Conservation (phyloP, 2,329 filamentous ascomycete species). For the Colletotrichum musicola region DNA sequence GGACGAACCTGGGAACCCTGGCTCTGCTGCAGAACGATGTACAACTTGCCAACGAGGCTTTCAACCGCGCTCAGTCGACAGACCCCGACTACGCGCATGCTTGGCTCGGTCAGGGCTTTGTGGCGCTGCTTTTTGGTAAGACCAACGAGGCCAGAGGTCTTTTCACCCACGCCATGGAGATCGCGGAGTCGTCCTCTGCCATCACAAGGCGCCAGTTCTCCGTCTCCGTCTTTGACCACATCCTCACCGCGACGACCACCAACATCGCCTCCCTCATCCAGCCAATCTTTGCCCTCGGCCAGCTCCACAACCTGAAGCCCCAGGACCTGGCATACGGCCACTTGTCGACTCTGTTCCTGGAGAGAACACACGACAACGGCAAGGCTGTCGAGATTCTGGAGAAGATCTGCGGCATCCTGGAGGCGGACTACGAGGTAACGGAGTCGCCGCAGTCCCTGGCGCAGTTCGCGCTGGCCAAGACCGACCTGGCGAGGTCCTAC, state of each 20-base stretch:
- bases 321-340: conserved; percentile 81
- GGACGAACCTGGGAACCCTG: conserved; percentile 91
- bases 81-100: conserved; percentile 95
- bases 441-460: conserved; percentile 82
- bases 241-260: conserved; percentile 69
- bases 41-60: conserved; percentile 89
- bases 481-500: conserved; percentile 87
- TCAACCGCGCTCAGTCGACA: conserved; percentile 90
- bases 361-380: conserved; percentile 78
- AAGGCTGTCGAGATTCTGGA: conserved; percentile 75
- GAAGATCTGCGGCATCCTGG: conserved; percentile 75
- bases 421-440: conserved; percentile 85
- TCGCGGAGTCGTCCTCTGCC: conserved; percentile 81
- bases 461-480: conserved; percentile 84
- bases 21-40: conserved; percentile 87
- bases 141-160: conserved; percentile 82
- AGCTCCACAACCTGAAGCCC: conserved; percentile 79
- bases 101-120: conserved; percentile 92
- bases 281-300: conserved; percentile 88
- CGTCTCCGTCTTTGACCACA: conserved; percentile 83
- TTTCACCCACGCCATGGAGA: conserved; percentile 95
- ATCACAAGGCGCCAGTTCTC: conserved; percentile 84
- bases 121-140: conserved; percentile 83
- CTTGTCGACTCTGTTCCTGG: conserved; percentile 82
- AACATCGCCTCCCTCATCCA: conserved; percentile 78